phyloP scores from a whole-genome alignment of 192 early-diverging fungal species.

The Phlyctochytrium arcticum region DNA sequence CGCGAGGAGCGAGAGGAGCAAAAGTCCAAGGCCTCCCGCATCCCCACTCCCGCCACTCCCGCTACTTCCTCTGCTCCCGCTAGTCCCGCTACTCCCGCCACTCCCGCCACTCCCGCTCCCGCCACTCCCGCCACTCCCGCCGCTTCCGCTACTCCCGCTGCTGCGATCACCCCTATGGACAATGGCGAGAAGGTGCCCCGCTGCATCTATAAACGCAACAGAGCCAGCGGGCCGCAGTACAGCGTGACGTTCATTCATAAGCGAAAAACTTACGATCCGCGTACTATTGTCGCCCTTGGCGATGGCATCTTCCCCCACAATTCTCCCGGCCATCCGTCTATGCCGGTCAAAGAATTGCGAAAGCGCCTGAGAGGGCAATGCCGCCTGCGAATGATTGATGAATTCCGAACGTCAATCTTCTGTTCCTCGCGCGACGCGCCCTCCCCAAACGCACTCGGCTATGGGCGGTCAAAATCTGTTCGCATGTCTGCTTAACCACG shows the following conservation, averaged over 20 bases:
- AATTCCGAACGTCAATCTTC: not conserved
- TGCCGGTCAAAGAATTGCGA: not conserved
- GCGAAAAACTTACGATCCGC: not conserved
- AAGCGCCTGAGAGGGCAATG: not conserved
- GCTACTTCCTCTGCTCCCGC: too few relatives aligned
- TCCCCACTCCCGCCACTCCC: too few relatives aligned
- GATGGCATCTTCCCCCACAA: not conserved
- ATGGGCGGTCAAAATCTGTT: not conserved
- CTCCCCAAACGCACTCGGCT: not conserved
- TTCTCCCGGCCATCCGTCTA: not conserved
- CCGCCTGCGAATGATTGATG: not conserved
- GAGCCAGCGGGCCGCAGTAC: not conserved
- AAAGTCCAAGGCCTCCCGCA: not conserved
- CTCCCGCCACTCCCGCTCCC: too few relatives aligned
- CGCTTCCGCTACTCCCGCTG: not conserved
- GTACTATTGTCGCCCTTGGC: not conserved
- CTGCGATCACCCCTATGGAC: not conserved
- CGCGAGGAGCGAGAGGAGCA: not conserved
- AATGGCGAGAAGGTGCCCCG: not conserved
- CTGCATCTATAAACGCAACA: not conserved
- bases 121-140: too few relatives aligned
- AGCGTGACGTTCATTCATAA: not conserved
- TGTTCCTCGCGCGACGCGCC: not conserved
- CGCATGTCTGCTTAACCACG: not conserved
- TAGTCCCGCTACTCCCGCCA: too few relatives aligned